Evolutionary conservation across 2,329 filamentous ascomycete species (phyloP).

Genomic region (Trichoderma sp.): DNA sequence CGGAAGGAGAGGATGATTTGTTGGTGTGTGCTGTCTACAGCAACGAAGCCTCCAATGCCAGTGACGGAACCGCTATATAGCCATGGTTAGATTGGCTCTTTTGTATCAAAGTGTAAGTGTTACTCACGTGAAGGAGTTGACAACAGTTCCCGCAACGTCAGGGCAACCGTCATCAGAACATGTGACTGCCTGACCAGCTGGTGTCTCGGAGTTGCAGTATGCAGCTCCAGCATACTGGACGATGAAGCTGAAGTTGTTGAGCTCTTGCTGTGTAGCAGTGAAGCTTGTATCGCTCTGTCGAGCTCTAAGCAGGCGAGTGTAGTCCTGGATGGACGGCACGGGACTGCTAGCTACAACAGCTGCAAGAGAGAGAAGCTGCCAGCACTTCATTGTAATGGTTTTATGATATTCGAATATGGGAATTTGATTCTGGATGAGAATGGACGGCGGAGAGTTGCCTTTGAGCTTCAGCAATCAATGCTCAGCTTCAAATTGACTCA

Average conservation of each 20-base stretch:
- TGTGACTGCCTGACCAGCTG: conserved; percentile 41
- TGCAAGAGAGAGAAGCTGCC: conserved; percentile 31
- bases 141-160: conserved; percentile 45
- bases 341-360: conserved; percentile 33
- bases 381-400: not conserved
- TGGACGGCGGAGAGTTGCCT: not conserved
- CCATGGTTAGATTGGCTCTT: conserved; percentile 12
- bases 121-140: conserved; percentile 45
- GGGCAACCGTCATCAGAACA: conserved; percentile 50
- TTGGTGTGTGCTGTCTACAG: conserved; percentile 48
- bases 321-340: conserved; percentile 28
- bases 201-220: conserved; percentile 53
- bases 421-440: not conserved
- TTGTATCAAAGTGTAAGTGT: not conserved
- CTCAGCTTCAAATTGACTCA: not conserved
- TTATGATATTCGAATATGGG: not conserved
- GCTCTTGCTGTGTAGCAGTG: conserved; percentile 31
- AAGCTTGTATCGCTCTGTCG: conserved; percentile 28
- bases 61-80: conserved; percentile 41
- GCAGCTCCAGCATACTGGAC: conserved; percentile 53
- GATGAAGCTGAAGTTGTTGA: conserved; percentile 49
- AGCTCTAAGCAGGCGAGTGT: conserved; percentile 32
- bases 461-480: not conserved
- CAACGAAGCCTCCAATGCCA: conserved; percentile 53
- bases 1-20: conserved; percentile 63